phyloP scores from a whole-genome alignment of 2,329 filamentous ascomycete genomes.

The Stagonosporopsis chrysanthemi region DNA sequence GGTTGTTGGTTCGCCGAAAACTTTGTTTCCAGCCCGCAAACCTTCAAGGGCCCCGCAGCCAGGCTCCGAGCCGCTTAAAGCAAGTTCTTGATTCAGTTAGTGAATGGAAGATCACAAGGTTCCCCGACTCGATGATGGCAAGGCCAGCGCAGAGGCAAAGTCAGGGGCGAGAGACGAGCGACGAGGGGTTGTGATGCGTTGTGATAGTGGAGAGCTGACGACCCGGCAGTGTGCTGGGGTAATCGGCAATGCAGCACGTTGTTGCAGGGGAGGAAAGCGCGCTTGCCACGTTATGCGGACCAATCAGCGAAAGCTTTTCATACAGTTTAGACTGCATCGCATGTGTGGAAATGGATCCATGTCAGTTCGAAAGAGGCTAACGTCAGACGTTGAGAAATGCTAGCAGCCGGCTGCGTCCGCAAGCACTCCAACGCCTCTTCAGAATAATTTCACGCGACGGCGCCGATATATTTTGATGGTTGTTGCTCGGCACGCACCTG shows the following conservation, averaged over 20 bases:
- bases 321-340: conserved; percentile 9
- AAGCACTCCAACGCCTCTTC: conserved; percentile 19
- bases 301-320: conserved; percentile 16
- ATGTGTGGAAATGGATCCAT: conserved; percentile 28
- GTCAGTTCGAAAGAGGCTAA: conserved; percentile 48
- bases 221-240: conserved; percentile 11
- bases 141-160: conserved; percentile 7
- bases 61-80: conserved; percentile 36
- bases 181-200: conserved; percentile 17
- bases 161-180: conserved; percentile 2
- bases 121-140: conserved; percentile 19
- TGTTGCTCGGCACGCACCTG: conserved; percentile 22
- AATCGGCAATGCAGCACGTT: conserved; percentile 21
- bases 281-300: conserved; percentile 3
- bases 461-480: not conserved
- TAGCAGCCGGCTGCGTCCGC: conserved; percentile 43
- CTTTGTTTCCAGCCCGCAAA: conserved; percentile 45
- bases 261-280: conserved; percentile 13
- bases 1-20: conserved; percentile 46
- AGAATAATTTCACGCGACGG: conserved; percentile 7
- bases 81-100: conserved; percentile 25
- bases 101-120: conserved; percentile 16
- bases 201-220: conserved; percentile 19
- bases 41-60: conserved; percentile 37
- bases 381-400: conserved; percentile 41